These are phyloP conservation scores for Aurifilum marmelostoma DNA, from an alignment of 2,329 filamentous ascomycete species.

Conservation along the genomic window DNA sequence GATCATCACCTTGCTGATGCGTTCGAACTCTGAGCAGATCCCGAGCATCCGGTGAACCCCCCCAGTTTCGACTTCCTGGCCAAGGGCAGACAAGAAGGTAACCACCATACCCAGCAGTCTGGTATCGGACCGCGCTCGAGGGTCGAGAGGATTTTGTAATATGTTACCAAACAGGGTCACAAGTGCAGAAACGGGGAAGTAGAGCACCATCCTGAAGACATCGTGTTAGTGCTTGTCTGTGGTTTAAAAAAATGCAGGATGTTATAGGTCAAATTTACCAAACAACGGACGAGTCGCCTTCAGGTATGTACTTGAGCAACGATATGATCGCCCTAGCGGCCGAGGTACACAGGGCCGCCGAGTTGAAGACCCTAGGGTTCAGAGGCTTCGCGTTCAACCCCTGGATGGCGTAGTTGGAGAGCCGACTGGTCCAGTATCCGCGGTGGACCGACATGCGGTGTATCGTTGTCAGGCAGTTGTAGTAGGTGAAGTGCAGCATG, in stretches of 20 bases:
- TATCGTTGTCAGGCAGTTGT: slow-evolving; percentile 96
- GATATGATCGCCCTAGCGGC: slow-evolving; percentile 92
- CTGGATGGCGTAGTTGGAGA: slow-evolving; percentile 94
- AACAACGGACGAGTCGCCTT: slow-evolving; percentile 91
- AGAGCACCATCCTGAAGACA: slow-evolving; percentile 79
- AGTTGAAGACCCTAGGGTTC: slow-evolving; percentile 93
- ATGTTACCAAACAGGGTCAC: slow-evolving; percentile 97
- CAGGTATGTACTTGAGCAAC: slow-evolving; percentile 92
- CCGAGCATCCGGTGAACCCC: slow-evolving; percentile 92
- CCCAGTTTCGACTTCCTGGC: slow-evolving; percentile 86
- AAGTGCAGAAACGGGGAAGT: slow-evolving; percentile 93
- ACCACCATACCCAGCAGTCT: slow-evolving; percentile 92
- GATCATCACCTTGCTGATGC: slow-evolving; percentile 87
- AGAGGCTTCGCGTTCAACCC: slow-evolving; percentile 87
- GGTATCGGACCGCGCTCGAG: slow-evolving; percentile 83
- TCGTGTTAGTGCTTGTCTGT: slow-evolving; percentile 2
- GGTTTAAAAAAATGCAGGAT: neutral
- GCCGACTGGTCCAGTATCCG: slow-evolving; percentile 94
- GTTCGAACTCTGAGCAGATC: slow-evolving; percentile 94
- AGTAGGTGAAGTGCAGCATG: slow-evolving; percentile 94
- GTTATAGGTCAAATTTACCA: slow-evolving; percentile 65
- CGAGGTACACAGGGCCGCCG: slow-evolving; percentile 87
- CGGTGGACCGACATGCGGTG: slow-evolving; percentile 98
- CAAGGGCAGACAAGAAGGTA: slow-evolving; percentile 85
- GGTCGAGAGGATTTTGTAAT: slow-evolving; percentile 90